Percentiles rank a stretch among this genome's conserved stretches.
These are phyloP conservation scores for Trifolium dubium DNA, from an alignment of 306 rosid genomes.

Conservation along the genomic window DNA sequence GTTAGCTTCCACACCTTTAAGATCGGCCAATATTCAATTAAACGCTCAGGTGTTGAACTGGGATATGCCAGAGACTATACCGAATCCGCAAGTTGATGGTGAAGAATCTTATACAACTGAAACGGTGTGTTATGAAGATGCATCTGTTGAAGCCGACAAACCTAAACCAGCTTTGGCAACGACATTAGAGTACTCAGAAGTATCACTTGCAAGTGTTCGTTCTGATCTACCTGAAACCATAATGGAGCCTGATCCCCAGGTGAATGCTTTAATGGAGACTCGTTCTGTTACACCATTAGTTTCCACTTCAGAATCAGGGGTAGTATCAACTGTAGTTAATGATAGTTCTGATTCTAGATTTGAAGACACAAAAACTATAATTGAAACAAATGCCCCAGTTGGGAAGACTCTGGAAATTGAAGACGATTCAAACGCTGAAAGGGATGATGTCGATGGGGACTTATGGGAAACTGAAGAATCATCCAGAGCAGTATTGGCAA, in stretches of 20 bases:
- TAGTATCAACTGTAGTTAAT: conserved; percentile 47
- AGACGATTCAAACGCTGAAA: conserved; percentile 56
- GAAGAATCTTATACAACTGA: conserved; percentile 50
- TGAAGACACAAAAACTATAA: conserved; percentile 40
- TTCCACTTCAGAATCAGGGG: conserved; percentile 49
- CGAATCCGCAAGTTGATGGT: conserved; percentile 35
- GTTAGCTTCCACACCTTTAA: conserved; percentile 87
- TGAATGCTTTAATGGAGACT: conserved; percentile 51
- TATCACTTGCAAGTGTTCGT: conserved; percentile 45
- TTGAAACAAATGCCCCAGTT: conserved; percentile 50
- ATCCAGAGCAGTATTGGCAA: conserved; percentile 57
- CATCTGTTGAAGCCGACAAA: conserved; percentile 47
- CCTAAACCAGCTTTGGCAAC: conserved; percentile 44
- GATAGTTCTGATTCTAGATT: conserved; percentile 52
- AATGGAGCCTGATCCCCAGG: conserved; percentile 57
- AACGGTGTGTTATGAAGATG: conserved; percentile 53
- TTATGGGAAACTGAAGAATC: conserved; percentile 78
- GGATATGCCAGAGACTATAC: conserved; percentile 50
- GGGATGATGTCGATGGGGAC: conserved; percentile 80
- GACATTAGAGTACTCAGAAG: conserved; percentile 53
- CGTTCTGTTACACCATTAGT: conserved; percentile 44
- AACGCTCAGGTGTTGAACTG: conserved; percentile 61
- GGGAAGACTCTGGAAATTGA: conserved; percentile 65
- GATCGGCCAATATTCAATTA: conserved; percentile 63
- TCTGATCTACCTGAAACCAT: conserved; percentile 59